Conservation (phyloP, 1,284 basidiomycete species). For the Paramarasmius palmivorus region DNA sequence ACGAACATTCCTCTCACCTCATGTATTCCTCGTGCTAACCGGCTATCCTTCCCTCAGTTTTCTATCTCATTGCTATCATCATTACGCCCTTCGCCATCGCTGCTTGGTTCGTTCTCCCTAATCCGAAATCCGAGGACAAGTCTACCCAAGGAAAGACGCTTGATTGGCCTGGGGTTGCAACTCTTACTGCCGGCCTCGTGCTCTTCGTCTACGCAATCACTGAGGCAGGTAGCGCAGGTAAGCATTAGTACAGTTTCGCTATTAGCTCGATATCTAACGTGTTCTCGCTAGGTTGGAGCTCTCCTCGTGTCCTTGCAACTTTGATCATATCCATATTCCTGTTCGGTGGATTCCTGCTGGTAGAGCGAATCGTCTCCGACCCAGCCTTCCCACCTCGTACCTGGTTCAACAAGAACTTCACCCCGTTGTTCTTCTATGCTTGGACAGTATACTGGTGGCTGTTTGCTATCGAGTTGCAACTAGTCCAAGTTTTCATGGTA, state of each 20-base stretch:
- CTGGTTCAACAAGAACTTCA: conserved; percentile 20
- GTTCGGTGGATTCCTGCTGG: conserved; percentile 14
- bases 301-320: conserved; percentile 17
- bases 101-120: conserved; percentile 20
- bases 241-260: background rate
- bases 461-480: conserved; percentile 13
- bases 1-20: background rate
- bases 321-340: conserved; percentile 20
- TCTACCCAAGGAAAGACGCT: conserved; percentile 7
- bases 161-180: conserved; percentile 19
- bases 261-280: background rate
- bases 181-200: conserved; percentile 18
- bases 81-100: conserved; percentile 16
- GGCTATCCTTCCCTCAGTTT: conserved; percentile 10
- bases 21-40: background rate
- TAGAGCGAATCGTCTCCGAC: conserved; percentile 18
- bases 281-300: conserved; percentile 17
- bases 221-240: conserved; percentile 5
- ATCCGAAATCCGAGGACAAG: background rate
- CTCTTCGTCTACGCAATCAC: conserved; percentile 21
- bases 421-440: conserved; percentile 20
- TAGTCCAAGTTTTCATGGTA: conserved; percentile 9
- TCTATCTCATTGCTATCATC: conserved; percentile 20
- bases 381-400: conserved; percentile 19
- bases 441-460: conserved; percentile 22